Base-by-base conservation (phyloP, 176 grass and related monocot species). In the Miscanthus lutarioriparius region DNA sequence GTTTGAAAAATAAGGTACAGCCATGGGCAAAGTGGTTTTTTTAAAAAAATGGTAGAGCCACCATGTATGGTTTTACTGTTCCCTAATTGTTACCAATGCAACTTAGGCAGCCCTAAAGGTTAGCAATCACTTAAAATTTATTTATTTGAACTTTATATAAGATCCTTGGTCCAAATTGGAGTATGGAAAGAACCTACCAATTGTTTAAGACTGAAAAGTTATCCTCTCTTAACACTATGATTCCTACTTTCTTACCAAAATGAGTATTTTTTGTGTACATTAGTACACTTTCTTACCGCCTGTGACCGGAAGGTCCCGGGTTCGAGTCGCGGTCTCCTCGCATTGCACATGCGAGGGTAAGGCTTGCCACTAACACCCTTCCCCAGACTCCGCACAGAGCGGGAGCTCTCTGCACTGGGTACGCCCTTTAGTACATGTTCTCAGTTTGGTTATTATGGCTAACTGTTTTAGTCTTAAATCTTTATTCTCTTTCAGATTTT, bases 11-110 rank as follows among this genome's bases (percentile, higher is more conserved):
- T 54, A 76, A n/a, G 1, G 26, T 56, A 71, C 5, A 71, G 10
- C 38, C 5, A 1, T 8, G 33, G 26, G 8, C 66, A 59, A 72
- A 73, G 13, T 23, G 19, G 15, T 68, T 33, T 48, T 33, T 48
- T 3, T 8, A 0, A 56, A 20, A 51, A 38, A 38, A 25, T 23
- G 43, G 8, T 79, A 13, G 30, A 73, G 27, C 16, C 44, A n/a
- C 59, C 25, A 28, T 67, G 65, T 66, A n/a, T 87, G 4, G 20
- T 78, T 80, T 81, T 27, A 36, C 35, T 13, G 63, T 36, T 20
- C 66, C 37, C 6, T 51, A 47, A 26, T 38, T 13, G 4, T 66
- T 84, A 65, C 20, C 58, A 64, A 33, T 47, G 35, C 56, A 51
- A 40, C 19, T 39, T 75, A 25, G 7, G 30, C 62, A 49, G 27